Evolutionary conservation across 2,329 filamentous ascomycete genomes (phyloP), one percentile per base, ranked within the genome.

Genomic region (Hirsutella minnesotensis): DNA sequence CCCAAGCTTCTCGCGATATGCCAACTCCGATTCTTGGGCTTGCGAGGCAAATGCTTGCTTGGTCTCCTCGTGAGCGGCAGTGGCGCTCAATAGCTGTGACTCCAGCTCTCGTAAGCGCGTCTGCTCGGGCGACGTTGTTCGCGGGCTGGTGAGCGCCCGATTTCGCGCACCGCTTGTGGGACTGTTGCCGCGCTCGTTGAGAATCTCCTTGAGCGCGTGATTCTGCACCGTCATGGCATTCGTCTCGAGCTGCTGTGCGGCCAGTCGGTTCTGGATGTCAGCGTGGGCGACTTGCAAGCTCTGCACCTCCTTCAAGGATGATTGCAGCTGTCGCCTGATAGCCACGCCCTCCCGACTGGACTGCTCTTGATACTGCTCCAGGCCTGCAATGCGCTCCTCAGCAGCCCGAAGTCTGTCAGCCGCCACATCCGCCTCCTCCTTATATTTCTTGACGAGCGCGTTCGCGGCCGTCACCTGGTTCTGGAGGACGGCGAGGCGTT

Each of bases 321-420:
- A 74, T 59, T 96, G 92, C 42, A 98, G 74, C 57, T 96, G 90
- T 57, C 92, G 82, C 43, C 92, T 80, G 50, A 96, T 87, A 30
- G 81, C 79, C 43, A 98, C 79, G 39, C 88, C 88, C 62, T 98
- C 94, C 37, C 92, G 79, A 62, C 89, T 96, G 4, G 89, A 84
- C 63, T 98, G 92, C 58, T 98, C 92, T 64, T 98, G 92, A 60
- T 96, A 96, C 22, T 88, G 86, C 61, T 98, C 92, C 3, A 98
- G 74, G 7, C 92, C 92, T 5, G 92, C 94, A 59, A 98, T 96
- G 35, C 92, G 81, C 66, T 96, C 94, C 64, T 98, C 94, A 3
- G 92, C 92, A 45, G 83, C 83, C 42, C 92, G 83, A 42, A 98
- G 72, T 59, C 89, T 94, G 56, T 95, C 88, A 0, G 87, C 83